phyloP scores from a whole-genome alignment of 768 basidiomycete species.

The Hygrocybe punicea region DNA sequence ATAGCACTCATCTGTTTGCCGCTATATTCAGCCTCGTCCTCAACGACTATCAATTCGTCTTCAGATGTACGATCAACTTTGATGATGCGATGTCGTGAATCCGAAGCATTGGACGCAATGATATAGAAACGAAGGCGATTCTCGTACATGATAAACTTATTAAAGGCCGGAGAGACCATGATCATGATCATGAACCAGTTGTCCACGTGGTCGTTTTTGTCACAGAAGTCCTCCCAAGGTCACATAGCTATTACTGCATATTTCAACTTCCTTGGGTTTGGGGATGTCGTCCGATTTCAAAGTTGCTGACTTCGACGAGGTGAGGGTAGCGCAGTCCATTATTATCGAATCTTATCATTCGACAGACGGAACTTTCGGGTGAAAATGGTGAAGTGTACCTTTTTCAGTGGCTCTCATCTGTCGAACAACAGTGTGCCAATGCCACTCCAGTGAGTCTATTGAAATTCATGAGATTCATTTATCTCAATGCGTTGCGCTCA shows the following conservation, averaged over 20 bases:
- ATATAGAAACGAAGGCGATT: constrained; percentile 88
- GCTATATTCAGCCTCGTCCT: constrained; percentile 86
- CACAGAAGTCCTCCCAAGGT: too few species aligned
- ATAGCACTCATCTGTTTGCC: constrained; percentile 87
- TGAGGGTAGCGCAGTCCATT: neutral
- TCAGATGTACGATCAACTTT: constrained; percentile 88
- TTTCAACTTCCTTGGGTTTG: too few species aligned
- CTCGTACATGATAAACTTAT: constrained; percentile 93
- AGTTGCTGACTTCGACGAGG: neutral
- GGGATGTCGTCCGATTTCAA: too few species aligned
- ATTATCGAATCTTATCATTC: constrained; percentile 15
- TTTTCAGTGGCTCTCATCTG: constrained; percentile 75
- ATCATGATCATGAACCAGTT: too few species aligned
- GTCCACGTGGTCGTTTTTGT: too few species aligned
- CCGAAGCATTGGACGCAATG: constrained; percentile 84
- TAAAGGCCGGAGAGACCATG: constrained; percentile 44
- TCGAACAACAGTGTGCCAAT: constrained; percentile 54
- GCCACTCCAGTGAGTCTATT: constrained; percentile 48
- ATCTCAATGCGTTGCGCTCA: constrained; percentile 26
- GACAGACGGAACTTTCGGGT: constrained; percentile 60
- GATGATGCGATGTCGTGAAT: constrained; percentile 84
- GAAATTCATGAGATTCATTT: neutral
- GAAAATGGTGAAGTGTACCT: constrained; percentile 81
- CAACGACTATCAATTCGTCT: constrained; percentile 70
- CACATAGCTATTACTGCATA: too few species aligned